Evolutionary conservation across 2,329 filamentous ascomycete species (phyloP), one percentile per base, ranked within the genome.

Genomic region (Neoscytalidium dimidiatum): DNA sequence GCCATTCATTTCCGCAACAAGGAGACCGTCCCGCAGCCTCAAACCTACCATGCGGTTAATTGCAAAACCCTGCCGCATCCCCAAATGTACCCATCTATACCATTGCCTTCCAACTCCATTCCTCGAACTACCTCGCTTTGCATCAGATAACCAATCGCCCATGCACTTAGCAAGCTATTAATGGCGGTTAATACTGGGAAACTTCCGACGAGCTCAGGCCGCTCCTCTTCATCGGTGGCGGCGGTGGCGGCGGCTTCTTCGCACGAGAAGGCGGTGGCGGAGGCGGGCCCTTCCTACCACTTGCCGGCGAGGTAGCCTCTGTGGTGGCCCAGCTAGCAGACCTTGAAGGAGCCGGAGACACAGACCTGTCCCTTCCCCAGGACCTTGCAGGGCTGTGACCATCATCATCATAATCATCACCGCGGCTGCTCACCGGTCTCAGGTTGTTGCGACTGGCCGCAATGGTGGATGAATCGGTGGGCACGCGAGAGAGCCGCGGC

Each of bases 161-260:
- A 38, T 28, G 7, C 48, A 35, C 49, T 44, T 11, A 28, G 46
- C 49, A 46, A 26, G 17, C 29, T 23, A 19, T 33, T 17, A 11
- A 31, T 23, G 21, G 14, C 21, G 13, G n/a, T 51, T 53, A 58
- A 31, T 64, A 49, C 14, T 64, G 62, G 4, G 53, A 44, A 35
- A 64, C 23, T 23, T 64, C 62, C 9, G 62, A 58, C 8, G 62
- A 58, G 21, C 80, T 83, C 71, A 83, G 73, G 67, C 79, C 80
- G 74, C 79, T 83, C 69, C 86, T 79, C 81, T 90, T 90, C 78
- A 87, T 84, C 23, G 88, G 88, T 11, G 86, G 86, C 23, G 86
- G 88, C 41, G 86, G 86, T 66, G 88, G 86, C 23, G 85, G 84
- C 13, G 87, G 86, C 75, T 90, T 90, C 81, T 89, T 90, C 38